Evolutionary conservation across 1,284 basidiomycete species (phyloP).

Genomic region (Tilletia setariae): DNA sequence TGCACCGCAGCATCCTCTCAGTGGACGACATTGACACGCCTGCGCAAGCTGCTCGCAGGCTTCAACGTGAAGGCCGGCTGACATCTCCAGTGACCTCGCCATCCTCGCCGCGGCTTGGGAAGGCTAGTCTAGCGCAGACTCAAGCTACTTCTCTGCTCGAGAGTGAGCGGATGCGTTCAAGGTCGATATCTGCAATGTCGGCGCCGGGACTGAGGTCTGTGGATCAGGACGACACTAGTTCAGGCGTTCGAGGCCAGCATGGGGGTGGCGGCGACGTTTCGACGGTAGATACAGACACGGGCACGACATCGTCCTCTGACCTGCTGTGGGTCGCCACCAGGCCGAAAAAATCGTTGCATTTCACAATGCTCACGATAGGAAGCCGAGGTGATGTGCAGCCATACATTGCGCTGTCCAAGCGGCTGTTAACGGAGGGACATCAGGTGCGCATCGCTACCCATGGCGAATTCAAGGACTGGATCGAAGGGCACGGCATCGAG

Average conservation of each 20-base stretch:
- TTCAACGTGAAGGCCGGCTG: neutral
- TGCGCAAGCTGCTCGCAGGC: slow-evolving; percentile 1
- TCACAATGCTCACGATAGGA: slow-evolving; percentile 90
- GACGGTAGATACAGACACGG: neutral
- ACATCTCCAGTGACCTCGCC: slow-evolving; percentile 10
- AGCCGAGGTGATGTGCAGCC: slow-evolving; percentile 76
- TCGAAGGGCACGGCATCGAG: slow-evolving; percentile 83
- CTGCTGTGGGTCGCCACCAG: slow-evolving; percentile 27
- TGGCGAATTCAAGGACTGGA: slow-evolving; percentile 89
- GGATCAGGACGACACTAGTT: neutral
- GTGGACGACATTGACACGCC: neutral
- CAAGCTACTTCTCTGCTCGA: neutral
- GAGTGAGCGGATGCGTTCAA: neutral
- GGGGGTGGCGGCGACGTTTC: neutral
- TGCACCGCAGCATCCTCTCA: slow-evolving; percentile 15
- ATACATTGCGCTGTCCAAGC: slow-evolving; percentile 88
- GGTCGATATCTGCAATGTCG: slow-evolving; percentile 9
- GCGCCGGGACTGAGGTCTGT: slow-evolving; percentile 1
- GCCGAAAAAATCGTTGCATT: slow-evolving; percentile 31
- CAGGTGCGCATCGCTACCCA: slow-evolving; percentile 82
- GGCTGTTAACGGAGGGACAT: slow-evolving; percentile 84
- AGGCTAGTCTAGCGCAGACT: neutral
- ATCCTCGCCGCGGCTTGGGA: neutral
- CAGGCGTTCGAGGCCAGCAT: too few relatives aligned
- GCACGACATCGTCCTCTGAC: slow-evolving; percentile 21